These are phyloP conservation scores for Pseudogymnoascus sp. DNA, from an alignment of 2,329 filamentous ascomycete genomes.

Conservation along the genomic window DNA sequence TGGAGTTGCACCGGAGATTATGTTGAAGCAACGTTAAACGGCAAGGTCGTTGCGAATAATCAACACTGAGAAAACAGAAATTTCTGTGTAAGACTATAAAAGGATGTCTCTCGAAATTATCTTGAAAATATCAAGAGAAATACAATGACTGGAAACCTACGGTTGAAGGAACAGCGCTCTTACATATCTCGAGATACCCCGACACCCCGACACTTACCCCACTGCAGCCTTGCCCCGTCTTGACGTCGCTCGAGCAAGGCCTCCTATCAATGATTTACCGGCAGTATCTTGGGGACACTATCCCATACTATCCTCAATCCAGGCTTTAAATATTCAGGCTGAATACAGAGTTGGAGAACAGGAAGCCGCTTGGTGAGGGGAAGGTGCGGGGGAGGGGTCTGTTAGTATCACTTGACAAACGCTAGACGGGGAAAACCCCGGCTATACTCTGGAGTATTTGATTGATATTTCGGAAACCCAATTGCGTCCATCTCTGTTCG, in stretches of 20 bases:
- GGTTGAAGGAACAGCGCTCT: not conserved
- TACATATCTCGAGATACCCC: not conserved
- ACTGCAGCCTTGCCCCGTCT: not conserved
- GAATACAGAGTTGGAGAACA: not conserved
- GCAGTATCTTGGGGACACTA: not conserved
- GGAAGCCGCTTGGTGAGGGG: not conserved
- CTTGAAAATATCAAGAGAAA: not conserved
- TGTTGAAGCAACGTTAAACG: not conserved
- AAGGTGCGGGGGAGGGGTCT: not conserved
- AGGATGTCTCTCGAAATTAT: not conserved
- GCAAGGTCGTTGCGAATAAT: not conserved
- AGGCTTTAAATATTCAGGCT: not conserved
- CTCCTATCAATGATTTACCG: not conserved
- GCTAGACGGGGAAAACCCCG: not conserved
- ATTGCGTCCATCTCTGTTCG: not conserved
- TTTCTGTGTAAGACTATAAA: not conserved
- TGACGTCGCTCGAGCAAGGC: not conserved
- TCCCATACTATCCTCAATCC: not conserved
- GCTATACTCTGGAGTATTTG: slow-evolving; percentile 1
- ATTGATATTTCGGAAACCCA: not conserved
- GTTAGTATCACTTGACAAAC: slow-evolving; percentile 5
- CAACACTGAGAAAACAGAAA: not conserved
- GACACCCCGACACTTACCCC: not conserved
- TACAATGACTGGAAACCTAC: not conserved
- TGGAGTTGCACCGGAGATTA: not conserved